Evolutionary conservation across 352 stramenopile species (phyloP).

Genomic region (Globisporangium okanoganense): DNA sequence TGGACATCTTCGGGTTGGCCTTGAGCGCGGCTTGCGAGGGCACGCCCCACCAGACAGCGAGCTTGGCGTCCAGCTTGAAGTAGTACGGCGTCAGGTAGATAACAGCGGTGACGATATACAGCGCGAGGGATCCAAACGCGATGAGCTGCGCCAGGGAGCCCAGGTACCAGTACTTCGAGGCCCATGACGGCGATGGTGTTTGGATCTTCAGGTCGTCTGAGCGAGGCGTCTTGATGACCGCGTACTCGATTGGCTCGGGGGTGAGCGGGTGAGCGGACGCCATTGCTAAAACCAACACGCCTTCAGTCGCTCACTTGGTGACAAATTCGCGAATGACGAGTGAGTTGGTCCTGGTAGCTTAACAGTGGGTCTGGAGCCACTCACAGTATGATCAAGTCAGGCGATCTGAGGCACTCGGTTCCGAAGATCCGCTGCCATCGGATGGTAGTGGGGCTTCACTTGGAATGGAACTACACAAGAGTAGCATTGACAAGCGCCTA

Average conservation of each 20-base stretch:
- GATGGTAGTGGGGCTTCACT: background rate
- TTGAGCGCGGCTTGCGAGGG: conserved; percentile 12
- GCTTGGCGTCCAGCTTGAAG: conserved; percentile 16
- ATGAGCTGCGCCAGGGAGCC: conserved; percentile 14
- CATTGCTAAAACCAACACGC: background rate
- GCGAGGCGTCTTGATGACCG: background rate
- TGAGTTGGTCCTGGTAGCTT: too few relatives aligned
- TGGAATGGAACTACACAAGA: background rate
- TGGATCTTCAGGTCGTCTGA: background rate
- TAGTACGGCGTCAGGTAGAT: conserved; percentile 23
- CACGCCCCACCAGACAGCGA: conserved; percentile 21
- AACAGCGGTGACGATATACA: conserved; percentile 12
- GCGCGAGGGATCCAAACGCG: conserved; percentile 2
- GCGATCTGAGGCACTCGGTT: background rate
- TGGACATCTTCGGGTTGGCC: conserved; percentile 7
- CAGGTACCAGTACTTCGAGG: conserved; percentile 15
- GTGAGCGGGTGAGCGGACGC: background rate
- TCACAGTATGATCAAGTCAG: too few relatives aligned
- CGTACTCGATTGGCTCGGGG: background rate
- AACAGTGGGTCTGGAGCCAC: background rate
- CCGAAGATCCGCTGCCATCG: background rate
- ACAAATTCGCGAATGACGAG: background rate
- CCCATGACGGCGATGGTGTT: background rate
- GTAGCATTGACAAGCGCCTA: background rate
- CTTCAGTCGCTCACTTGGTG: background rate